phyloP scores from a whole-genome alignment of 768 basidiomycete species.

The Tylopilus vinaceipallidus region DNA sequence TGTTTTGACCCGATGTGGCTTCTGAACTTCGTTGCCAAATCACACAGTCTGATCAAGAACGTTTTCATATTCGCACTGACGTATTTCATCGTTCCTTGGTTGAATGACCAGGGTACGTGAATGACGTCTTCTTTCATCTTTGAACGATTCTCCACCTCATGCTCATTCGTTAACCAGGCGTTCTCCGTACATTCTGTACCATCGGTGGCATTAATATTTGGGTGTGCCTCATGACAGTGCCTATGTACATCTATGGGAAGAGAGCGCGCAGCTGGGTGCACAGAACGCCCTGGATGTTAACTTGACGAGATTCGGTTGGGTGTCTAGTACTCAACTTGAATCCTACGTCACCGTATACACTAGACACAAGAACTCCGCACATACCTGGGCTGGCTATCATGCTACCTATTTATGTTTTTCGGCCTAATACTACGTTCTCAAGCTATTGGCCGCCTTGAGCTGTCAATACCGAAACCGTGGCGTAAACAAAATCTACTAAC shows the following conservation, averaged over 20 bases:
- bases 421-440: too few relatives aligned
- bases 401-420: too few relatives aligned
- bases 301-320: too few relatives aligned
- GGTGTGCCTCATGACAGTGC: background rate
- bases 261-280: background rate
- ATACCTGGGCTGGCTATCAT: too few relatives aligned
- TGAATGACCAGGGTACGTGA: background rate
- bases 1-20: too few relatives aligned
- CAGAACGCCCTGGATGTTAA: background rate
- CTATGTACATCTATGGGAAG: constrained; percentile 1
- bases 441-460: too few relatives aligned
- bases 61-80: background rate
- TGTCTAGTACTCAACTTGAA: too few relatives aligned
- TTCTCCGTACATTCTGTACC: background rate
- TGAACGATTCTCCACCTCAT: background rate
- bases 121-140: background rate
- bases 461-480: too few relatives aligned
- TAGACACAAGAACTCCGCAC: too few relatives aligned
- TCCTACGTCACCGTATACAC: too few relatives aligned
- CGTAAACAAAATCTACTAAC: too few relatives aligned
- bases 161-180: background rate
- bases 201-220: background rate
- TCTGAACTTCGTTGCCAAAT: too few relatives aligned
- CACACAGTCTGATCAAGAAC: background rate
- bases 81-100: background rate